Percentiles rank a stretch among this genome's conserved stretches.
Evolutionary conservation across 2,329 filamentous ascomycete genomes (phyloP).

Genomic region (Neoarthrinium moseri): DNA sequence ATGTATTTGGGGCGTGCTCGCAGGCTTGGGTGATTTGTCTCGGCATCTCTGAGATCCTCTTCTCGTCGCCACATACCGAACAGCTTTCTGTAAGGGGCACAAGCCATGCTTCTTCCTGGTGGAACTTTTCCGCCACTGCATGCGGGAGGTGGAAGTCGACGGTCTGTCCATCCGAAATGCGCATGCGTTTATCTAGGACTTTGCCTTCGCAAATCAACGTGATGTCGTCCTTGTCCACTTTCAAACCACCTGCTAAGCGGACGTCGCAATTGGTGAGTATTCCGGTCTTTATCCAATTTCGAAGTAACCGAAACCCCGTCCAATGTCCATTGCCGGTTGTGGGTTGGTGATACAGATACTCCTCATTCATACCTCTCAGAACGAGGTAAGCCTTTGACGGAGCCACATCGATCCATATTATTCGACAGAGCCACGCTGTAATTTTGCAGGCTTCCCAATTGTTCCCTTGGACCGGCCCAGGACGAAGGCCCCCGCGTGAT

Average conservation of each 20-base stretch:
- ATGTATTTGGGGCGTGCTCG: conserved; percentile 24
- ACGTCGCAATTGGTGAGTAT: conserved; percentile 15
- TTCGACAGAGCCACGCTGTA: conserved; percentile 28
- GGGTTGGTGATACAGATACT: conserved; percentile 30
- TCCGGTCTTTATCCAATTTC: conserved; percentile 16
- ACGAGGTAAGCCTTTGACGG: conserved; percentile 21
- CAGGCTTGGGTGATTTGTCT: conserved; percentile 26
- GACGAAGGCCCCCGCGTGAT: conserved; percentile 27
- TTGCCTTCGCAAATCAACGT: conserved; percentile 14
- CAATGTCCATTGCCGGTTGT: conserved; percentile 5
- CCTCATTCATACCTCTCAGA: conserved; percentile 27
- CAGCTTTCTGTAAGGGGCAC: conserved; percentile 28
- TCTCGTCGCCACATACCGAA: conserved; percentile 32
- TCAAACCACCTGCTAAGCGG: conserved; percentile 10
- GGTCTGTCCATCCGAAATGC: conserved; percentile 21
- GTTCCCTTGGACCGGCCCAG: conserved; percentile 28
- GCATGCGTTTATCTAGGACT: conserved; percentile 11
- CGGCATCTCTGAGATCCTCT: conserved; percentile 31
- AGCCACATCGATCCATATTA: conserved; percentile 25
- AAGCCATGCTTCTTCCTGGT: conserved; percentile 31
- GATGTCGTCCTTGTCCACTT: conserved; percentile 18
- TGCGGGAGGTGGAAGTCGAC: conserved; percentile 29
- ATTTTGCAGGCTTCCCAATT: conserved; percentile 29
- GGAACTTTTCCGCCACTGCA: conserved; percentile 23
- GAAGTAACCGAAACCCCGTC: conserved; percentile 14